Conservation (phyloP, 2,329 filamentous ascomycete species). For the Aspergillus pseudotamarii region DNA sequence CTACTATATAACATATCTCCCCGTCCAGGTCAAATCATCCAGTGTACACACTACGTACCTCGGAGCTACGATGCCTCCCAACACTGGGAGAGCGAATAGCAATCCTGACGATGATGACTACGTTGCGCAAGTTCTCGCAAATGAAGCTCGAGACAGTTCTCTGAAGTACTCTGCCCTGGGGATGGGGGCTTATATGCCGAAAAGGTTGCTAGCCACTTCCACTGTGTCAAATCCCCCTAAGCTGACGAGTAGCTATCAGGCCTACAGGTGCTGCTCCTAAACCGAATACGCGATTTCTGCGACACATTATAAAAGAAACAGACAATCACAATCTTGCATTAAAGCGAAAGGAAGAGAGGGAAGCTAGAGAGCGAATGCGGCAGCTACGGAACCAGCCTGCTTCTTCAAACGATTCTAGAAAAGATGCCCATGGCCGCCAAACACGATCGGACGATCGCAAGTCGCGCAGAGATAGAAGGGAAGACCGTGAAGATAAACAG, state of each 20-base stretch:
- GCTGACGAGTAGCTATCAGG: constrained; percentile 44
- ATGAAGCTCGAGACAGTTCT: constrained; percentile 75
- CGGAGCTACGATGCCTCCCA: constrained; percentile 30
- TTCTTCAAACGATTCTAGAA: constrained; percentile 33
- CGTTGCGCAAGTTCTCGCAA: constrained; percentile 75
- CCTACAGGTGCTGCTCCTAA: constrained; percentile 71
- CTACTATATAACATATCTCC: neutral
- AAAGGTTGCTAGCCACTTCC: constrained; percentile 46
- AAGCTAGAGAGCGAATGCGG: constrained; percentile 71
- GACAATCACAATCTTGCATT: constrained; percentile 87
- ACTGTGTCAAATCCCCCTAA: neutral
- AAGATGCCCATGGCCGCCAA: constrained; percentile 31
- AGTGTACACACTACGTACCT: neutral
- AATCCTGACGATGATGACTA: constrained; percentile 57
- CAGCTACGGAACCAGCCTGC: constrained; percentile 52
- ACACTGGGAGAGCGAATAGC: constrained; percentile 40
- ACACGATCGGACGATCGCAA: constrained; percentile 20
- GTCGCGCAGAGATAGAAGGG: constrained; percentile 25
- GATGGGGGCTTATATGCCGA: constrained; percentile 65
- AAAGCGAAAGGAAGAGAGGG: constrained; percentile 79
- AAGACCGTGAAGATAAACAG: constrained; percentile 25
- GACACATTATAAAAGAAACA: constrained; percentile 84
- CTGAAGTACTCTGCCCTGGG: constrained; percentile 75
- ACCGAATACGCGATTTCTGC: constrained; percentile 87
- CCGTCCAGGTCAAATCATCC: neutral